These are phyloP conservation scores for Pestalotiopsis sp. DNA, from an alignment of 2,329 filamentous ascomycete species.

Conservation along the genomic window DNA sequence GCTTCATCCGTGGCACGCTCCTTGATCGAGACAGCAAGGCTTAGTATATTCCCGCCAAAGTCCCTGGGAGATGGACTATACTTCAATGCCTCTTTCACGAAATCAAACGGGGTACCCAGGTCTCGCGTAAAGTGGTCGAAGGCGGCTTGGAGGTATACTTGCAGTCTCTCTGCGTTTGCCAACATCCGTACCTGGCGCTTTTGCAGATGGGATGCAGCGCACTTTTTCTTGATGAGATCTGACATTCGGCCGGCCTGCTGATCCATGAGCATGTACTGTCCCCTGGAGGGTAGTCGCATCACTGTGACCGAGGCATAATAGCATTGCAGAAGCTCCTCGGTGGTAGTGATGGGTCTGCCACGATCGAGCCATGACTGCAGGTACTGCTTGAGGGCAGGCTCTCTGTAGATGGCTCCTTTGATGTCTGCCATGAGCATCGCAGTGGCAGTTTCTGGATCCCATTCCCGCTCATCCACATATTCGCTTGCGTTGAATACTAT, in stretches of 20 bases:
- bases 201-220: not conserved
- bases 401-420: slow-evolving; percentile 24
- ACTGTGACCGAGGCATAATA: slow-evolving; percentile 45
- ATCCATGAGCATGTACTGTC: slow-evolving; percentile 8
- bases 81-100: slow-evolving; percentile 12
- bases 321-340: slow-evolving; percentile 39
- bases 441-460: slow-evolving; percentile 35
- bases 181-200: slow-evolving; percentile 7
- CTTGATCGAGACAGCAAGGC: slow-evolving; percentile 12
- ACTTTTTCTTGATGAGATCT: slow-evolving; percentile 7
- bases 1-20: not conserved
- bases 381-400: slow-evolving; percentile 28
- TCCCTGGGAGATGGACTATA: slow-evolving; percentile 10
- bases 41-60: slow-evolving; percentile 14
- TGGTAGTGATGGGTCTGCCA: slow-evolving; percentile 36
- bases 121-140: slow-evolving; percentile 8
- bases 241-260: slow-evolving; percentile 1
- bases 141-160: slow-evolving; percentile 8
- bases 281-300: slow-evolving; percentile 1
- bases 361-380: slow-evolving; percentile 34
- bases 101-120: slow-evolving; percentile 11
- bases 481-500: slow-evolving; percentile 46
- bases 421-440: slow-evolving; percentile 29
- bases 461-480: slow-evolving; percentile 24
- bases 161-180: slow-evolving; percentile 2